These are phyloP conservation scores for Serendipita sp. DNA, from an alignment of 768 basidiomycete genomes.

Conservation along the genomic window DNA sequence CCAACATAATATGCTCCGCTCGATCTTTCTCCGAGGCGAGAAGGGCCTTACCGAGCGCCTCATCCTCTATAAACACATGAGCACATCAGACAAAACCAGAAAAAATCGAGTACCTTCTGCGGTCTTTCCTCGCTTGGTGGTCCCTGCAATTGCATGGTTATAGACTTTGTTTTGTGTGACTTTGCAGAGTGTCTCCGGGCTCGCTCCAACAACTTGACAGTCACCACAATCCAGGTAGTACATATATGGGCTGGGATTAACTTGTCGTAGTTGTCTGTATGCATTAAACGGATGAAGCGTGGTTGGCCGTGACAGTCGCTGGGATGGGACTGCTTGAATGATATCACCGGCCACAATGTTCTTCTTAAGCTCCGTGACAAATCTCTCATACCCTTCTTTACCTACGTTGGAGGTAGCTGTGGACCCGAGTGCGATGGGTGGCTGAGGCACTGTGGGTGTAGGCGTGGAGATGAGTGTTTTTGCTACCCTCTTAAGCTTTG, in stretches of 20 bases:
- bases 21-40: constrained; percentile 83
- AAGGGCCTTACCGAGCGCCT: constrained; percentile 54
- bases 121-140: constrained; percentile 73
- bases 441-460: constrained; percentile 33
- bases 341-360: constrained; percentile 95
- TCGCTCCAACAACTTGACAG: constrained; percentile 91
- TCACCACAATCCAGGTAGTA: constrained; percentile 93
- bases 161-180: constrained; percentile 83
- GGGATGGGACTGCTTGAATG: constrained; percentile 96
- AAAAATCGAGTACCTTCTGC: constrained; percentile 43
- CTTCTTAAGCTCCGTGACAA: constrained; percentile 84
- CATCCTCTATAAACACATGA: constrained; percentile 56
- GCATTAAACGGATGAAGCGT: constrained; percentile 92
- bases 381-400: constrained; percentile 76
- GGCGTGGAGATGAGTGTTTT: constrained; percentile 35
- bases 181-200: constrained; percentile 94
- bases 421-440: constrained; percentile 41
- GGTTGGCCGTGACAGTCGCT: constrained; percentile 74
- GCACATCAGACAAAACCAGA: neutral
- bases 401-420: constrained; percentile 82
- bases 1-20: constrained; percentile 98
- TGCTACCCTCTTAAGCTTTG: constrained; percentile 69
- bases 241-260: constrained; percentile 99
- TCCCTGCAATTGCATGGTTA: constrained; percentile 98
- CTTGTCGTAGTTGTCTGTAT: constrained; percentile 80